A percentile compares a stretch with the other conserved stretches of the same genome.
Evolutionary conservation across 129 eudicot genomes (phyloP).

Genomic region (Cynara cardunculus): DNA sequence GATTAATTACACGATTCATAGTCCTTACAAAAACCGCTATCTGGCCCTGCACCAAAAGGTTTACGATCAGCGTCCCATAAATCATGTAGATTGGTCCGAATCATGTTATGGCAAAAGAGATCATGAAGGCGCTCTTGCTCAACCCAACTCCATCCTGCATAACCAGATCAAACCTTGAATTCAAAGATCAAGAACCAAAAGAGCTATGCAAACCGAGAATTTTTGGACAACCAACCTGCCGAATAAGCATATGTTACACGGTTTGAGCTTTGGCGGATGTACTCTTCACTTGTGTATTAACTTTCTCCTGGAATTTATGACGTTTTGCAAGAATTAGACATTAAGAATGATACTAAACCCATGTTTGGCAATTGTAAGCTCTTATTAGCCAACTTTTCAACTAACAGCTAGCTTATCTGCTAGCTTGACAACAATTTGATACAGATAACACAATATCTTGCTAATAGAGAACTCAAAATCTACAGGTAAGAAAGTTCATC

Average conservation of each 20-base stretch:
- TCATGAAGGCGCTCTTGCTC: slow-evolving; percentile 17
- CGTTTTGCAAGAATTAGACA: slow-evolving; percentile 4
- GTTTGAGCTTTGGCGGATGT: slow-evolving; percentile 30
- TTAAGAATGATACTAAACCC: neutral
- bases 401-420: too few relatives aligned
- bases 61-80: neutral
- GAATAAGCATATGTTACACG: slow-evolving; percentile 31
- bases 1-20: slow-evolving; percentile 15
- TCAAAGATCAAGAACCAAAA: neutral
- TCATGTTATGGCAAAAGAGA: slow-evolving; percentile 3
- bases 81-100: slow-evolving; percentile 9
- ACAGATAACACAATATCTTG: too few relatives aligned
- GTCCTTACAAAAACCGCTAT: neutral
- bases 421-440: too few relatives aligned
- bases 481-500: neutral
- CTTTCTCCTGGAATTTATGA: slow-evolving; percentile 31
- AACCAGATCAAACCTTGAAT: neutral
- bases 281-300: slow-evolving; percentile 24
- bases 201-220: neutral
- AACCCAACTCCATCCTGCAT: slow-evolving; percentile 11
- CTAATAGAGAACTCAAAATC: too few relatives aligned
- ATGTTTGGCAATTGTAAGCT: too few relatives aligned
- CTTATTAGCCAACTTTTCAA: too few relatives aligned
- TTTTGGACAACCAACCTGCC: slow-evolving; percentile 23
- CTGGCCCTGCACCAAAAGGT: neutral